phyloP scores from a whole-genome alignment of 179 eudicot genomes.

The Actinidia chinensis region DNA sequence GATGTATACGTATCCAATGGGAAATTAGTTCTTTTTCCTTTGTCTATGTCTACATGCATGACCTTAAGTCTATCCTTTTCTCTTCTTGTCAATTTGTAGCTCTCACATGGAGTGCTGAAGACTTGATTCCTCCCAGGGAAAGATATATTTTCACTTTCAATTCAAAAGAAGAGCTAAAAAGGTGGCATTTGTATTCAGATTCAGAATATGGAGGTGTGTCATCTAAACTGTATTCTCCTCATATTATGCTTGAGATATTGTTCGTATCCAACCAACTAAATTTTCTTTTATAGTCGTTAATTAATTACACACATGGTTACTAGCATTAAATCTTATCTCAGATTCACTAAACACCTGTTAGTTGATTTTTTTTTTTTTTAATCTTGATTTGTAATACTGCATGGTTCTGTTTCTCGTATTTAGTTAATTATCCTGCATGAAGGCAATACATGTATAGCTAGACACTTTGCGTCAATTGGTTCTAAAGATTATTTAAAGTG shows the following conservation, averaged over 20 bases:
- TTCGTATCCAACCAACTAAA: background rate
- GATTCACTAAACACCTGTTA: background rate
- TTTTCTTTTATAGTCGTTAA: background rate
- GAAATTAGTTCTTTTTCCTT: background rate
- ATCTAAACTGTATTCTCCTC: background rate
- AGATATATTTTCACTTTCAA: slow-evolving; percentile 68
- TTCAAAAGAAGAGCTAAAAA: slow-evolving; percentile 80
- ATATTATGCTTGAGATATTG: background rate
- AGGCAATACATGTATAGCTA: background rate
- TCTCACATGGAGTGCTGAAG: slow-evolving; percentile 82
- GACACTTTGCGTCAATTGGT: slow-evolving; percentile 3
- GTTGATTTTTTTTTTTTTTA: background rate
- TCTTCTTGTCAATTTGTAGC: slow-evolving; percentile 52
- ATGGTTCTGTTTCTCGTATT: slow-evolving; percentile 1
- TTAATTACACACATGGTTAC: background rate
- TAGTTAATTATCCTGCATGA: background rate
- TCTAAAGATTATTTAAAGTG: background rate
- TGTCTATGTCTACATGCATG: background rate
- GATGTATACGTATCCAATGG: no score
- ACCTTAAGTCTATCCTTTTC: background rate
- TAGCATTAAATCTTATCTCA: background rate
- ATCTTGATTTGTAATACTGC: background rate
- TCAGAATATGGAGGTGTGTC: slow-evolving; percentile 91
- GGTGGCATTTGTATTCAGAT: slow-evolving; percentile 96
- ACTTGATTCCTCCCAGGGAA: slow-evolving; percentile 81